Evolutionary conservation across 805 yeast genomes (phyloP).

Genomic region (Priceomyces fermenticarens): DNA sequence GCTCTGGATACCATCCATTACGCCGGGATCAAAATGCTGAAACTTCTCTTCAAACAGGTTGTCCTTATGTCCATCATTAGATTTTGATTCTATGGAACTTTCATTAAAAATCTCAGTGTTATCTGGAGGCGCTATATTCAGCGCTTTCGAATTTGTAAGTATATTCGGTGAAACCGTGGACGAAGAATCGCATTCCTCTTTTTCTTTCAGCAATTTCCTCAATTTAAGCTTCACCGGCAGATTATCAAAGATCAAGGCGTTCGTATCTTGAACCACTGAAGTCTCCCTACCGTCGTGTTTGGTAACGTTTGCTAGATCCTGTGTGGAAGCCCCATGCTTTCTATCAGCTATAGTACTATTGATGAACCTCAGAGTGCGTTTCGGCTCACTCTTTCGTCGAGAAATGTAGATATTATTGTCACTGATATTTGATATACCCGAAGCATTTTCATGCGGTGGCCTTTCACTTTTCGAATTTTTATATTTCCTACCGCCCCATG

Average conservation of each 20-base stretch:
- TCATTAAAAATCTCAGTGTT: too few species aligned
- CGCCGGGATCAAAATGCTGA: slow-evolving; percentile 11
- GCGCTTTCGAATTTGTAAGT: neutral
- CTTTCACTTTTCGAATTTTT: slow-evolving; percentile 35
- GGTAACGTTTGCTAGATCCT: neutral
- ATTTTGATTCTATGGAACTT: too few species aligned
- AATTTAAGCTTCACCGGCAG: too few species aligned
- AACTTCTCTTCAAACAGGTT: neutral
- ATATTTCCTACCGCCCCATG: slow-evolving; percentile 77
- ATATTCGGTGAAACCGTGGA: too few species aligned
- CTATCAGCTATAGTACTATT: neutral
- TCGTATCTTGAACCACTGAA: too few species aligned
- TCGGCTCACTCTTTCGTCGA: too few species aligned
- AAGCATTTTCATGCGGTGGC: neutral
- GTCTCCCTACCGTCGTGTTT: neutral
- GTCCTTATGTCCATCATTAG: neutral
- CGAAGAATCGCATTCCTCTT: too few species aligned
- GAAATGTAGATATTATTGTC: too few species aligned
- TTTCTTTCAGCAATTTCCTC: neutral
- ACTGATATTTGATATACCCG: too few species aligned
- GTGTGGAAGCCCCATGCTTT: neutral
- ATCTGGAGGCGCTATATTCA: too few species aligned
- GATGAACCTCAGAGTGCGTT: neutral
- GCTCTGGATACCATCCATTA: slow-evolving; percentile 24
- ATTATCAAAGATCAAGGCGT: too few species aligned